Evolutionary conservation across 2,329 filamentous ascomycete species (phyloP), one percentile per base, ranked within the genome.

Genomic region (Penicillium psychrosexuale): DNA sequence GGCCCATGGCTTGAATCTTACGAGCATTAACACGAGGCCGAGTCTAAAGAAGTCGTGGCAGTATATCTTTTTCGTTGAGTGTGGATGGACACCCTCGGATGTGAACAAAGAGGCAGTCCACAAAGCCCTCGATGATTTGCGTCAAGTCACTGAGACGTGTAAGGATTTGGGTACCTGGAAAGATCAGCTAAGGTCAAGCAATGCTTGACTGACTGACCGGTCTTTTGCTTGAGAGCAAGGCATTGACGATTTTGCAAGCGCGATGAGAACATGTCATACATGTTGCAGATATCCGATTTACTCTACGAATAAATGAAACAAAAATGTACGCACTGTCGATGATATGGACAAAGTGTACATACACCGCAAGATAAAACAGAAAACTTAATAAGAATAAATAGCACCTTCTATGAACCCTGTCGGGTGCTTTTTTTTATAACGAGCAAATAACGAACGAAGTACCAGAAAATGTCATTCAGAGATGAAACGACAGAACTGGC

Each of bases 61-160:
- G 70, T 97, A 97, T 75, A 83, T 97, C 36, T 97, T 97, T 76
- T 92, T 97, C 69, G 86, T 97, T 30, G 93, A 97, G 78, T 91
- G 96, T 65, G 83, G 88, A 70, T 87, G 88, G 13, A 56, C 59
- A n/a, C 57, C 62, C 7, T 65, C 64, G 11, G 57, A 56, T 22
- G 62, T 69, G 47, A 66, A 67, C 51, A 58, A 59, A 47, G 67
- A 69, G 22, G 61, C 63, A 11, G 70, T 70, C 30, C 52, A 67
- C 7, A 60, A 61, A 8, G 66, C 75, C 40, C 57, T 77, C 47
- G 36, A 62, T 34, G 69, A 71, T 42, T 52, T 78, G 43, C 60
- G 59, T 19, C 54, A 61, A 45, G 72, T 71, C 42, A 77, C 75
- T 3, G 72, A 74, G 58, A 66, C 62, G 50, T 72, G 73, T 61